Evolutionary conservation across 345 rosid genomes (phyloP).

Genomic region (Syzygium grande): DNA sequence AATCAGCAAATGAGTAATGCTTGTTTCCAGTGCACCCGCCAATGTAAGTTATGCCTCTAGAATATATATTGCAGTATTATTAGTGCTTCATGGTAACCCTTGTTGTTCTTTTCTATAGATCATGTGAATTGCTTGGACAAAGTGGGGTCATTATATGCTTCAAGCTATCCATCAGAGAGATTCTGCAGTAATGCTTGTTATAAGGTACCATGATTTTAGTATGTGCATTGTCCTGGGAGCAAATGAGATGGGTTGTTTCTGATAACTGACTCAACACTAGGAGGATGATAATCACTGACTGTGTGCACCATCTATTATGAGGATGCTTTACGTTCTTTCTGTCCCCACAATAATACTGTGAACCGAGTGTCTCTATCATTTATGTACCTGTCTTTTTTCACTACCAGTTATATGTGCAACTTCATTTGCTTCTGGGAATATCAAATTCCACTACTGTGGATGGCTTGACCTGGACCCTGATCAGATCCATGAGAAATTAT

Average conservation of each 20-base stretch:
- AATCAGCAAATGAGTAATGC: conserved; percentile 2
- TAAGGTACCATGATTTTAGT: conserved; percentile 16
- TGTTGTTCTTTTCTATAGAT: conserved; percentile 19
- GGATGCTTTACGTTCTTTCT: not conserved
- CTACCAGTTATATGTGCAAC: conserved; percentile 19
- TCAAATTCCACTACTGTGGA: conserved; percentile 32
- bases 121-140: conserved; percentile 31
- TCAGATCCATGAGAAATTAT: conserved; percentile 17
- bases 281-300: not conserved
- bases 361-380: not conserved
- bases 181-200: conserved; percentile 42
- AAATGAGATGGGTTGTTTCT: not conserved
- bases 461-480: conserved; percentile 49
- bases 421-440: conserved; percentile 41
- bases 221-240: not conserved
- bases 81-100: not conserved
- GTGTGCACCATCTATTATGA: not conserved
- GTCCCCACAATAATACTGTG: not conserved
- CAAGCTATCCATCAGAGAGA: conserved; percentile 9
- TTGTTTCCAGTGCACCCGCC: conserved; percentile 41
- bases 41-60: conserved; percentile 19
- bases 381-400: conserved; percentile 4
- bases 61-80: not conserved
- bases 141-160: not conserved
- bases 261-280: not conserved